A percentile compares a stretch with the other conserved stretches of the same genome.
phyloP scores from a whole-genome alignment of 192 early-diverging fungal species.

The Gigaspora rosea region DNA sequence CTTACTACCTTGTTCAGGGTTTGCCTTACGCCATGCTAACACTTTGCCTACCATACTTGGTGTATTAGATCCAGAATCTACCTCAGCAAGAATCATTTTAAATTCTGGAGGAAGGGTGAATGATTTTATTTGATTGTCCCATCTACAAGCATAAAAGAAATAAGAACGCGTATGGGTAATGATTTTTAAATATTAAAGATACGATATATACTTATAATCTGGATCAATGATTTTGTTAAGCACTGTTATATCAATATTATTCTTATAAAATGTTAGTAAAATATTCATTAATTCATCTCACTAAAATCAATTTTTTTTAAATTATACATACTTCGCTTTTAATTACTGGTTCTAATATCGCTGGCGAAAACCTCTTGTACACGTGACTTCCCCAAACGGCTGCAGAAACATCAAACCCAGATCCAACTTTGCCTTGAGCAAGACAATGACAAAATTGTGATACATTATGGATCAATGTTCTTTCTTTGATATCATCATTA shows the following conservation, averaged over 20 bases:
- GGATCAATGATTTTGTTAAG: slow-evolving; percentile 48
- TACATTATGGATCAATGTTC: slow-evolving; percentile 75
- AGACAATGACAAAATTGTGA: slow-evolving; percentile 93
- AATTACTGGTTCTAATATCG: slow-evolving; percentile 43
- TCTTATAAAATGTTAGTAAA: slow-evolving; percentile 25
- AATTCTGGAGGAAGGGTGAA: slow-evolving; percentile 75
- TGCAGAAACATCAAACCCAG: slow-evolving; percentile 93
- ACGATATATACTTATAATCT: slow-evolving; percentile 26
- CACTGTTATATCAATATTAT: slow-evolving; percentile 36
- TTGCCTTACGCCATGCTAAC: slow-evolving; percentile 75
- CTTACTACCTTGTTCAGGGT: slow-evolving; percentile 58
- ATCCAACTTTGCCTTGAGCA: slow-evolving; percentile 98
- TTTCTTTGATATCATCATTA: slow-evolving; percentile 35
- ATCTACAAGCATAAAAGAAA: slow-evolving; percentile 39
- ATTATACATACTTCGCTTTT: slow-evolving; percentile 2
- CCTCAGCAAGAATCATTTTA: slow-evolving; percentile 83
- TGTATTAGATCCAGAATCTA: slow-evolving; percentile 92
- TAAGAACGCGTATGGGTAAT: background rate
- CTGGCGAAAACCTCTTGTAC: slow-evolving; percentile 83
- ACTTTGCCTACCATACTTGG: slow-evolving; percentile 89
- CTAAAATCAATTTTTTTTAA: slow-evolving; percentile 20
- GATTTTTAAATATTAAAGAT: background rate
- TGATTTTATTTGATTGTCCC: slow-evolving; percentile 68
- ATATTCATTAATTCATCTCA: background rate
- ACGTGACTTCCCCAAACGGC: slow-evolving; percentile 91